A percentile compares a stretch with the other conserved stretches of the same genome.
Conservation (phyloP, 2,329 filamentous ascomycete species). For the Cladophialophora bantiana region DNA sequence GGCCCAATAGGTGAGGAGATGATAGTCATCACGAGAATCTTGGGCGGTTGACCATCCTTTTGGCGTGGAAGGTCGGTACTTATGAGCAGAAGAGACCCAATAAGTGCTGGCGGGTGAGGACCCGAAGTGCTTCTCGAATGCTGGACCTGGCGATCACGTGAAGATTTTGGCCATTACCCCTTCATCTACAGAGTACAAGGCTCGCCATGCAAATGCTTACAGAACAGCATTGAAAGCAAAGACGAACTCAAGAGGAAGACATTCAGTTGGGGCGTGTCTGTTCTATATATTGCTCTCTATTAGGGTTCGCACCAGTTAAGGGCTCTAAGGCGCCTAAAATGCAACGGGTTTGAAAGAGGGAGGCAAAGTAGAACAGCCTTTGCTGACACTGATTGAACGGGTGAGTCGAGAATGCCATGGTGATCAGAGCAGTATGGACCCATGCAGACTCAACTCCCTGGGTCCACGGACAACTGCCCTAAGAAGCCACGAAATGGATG, state of each 20-base stretch:
- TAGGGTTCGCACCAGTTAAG: background rate
- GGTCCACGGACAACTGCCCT: background rate
- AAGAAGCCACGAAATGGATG: background rate
- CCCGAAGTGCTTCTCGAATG: background rate
- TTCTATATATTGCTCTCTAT: background rate
- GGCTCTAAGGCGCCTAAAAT: background rate
- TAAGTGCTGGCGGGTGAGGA: background rate
- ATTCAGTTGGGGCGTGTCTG: background rate
- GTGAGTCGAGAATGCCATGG: background rate
- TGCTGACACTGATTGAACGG: background rate
- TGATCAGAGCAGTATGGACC: background rate
- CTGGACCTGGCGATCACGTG: background rate
- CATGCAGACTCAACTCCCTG: background rate
- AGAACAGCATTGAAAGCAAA: background rate
- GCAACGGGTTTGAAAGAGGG: background rate
- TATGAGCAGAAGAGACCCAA: background rate
- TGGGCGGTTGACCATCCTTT: background rate
- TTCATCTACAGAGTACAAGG: background rate
- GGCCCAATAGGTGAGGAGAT: background rate
- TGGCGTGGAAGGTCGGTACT: background rate
- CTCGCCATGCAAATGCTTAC: background rate
- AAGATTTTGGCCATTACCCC: background rate
- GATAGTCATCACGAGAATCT: background rate
- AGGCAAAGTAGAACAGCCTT: background rate
- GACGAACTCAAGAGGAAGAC: background rate